Conservation (phyloP, 148 eudicot genomes). For the Arbutus unedo region DNA sequence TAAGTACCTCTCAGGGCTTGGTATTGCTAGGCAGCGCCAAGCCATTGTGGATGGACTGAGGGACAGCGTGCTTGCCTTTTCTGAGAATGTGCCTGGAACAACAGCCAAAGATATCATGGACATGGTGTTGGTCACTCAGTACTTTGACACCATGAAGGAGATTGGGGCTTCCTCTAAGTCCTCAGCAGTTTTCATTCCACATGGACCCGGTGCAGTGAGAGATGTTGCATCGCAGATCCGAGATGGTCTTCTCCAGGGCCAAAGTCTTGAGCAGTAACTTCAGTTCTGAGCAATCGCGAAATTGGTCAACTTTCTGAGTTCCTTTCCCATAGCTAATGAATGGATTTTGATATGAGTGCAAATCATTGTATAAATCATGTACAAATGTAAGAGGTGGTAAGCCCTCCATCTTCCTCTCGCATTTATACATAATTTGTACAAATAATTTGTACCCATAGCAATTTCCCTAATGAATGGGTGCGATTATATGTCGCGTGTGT, state of each 20-base stretch:
- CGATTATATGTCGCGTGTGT: not conserved
- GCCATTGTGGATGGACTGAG: conserved; percentile 59
- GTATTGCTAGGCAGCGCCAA: conserved; percentile 57
- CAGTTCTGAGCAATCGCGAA: conserved; percentile 9
- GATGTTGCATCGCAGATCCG: conserved; percentile 26
- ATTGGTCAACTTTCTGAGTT: not conserved
- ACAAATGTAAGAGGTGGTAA: too few relatives aligned
- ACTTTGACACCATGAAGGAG: conserved; percentile 49
- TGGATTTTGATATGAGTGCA: not conserved
- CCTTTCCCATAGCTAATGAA: not conserved
- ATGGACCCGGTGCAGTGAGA: conserved; percentile 38
- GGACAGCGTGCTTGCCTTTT: conserved; percentile 52
- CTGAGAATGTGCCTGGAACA: conserved; percentile 55
- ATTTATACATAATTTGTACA: too few relatives aligned
- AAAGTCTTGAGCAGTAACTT: not conserved
- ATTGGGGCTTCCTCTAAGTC: conserved; percentile 49
- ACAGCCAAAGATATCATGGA: conserved; percentile 55
- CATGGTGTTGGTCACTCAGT: conserved; percentile 52
- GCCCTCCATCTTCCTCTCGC: too few relatives aligned
- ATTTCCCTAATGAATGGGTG: not conserved
- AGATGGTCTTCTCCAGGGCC: conserved; percentile 22
- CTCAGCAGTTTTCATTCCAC: conserved; percentile 47
- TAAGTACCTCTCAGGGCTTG: conserved; percentile 52
- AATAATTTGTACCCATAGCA: too few relatives aligned
- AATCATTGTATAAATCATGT: too few relatives aligned